Conservation (phyloP, 371 early-diverging fungal species). For the Umbelopsis sp. region DNA sequence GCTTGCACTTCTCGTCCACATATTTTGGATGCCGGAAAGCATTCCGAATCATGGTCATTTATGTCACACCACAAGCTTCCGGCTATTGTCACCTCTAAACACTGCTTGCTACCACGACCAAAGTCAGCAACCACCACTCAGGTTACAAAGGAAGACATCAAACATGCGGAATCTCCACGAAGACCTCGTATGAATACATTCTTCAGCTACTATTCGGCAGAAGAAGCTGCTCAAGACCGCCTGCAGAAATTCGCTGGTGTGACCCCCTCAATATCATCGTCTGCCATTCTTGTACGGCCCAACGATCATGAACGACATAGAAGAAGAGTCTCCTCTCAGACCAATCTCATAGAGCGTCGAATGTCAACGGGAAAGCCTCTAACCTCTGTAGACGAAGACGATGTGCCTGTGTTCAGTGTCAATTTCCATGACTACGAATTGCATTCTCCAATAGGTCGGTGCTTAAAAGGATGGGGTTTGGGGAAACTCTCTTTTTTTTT, state of each 20-base stretch:
- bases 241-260: background rate
- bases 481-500: background rate
- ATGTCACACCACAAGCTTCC: conserved; percentile 13
- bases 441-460: conserved; percentile 19
- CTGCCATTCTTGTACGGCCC: conserved; percentile 14
- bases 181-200: conserved; percentile 3
- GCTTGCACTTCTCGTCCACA: conserved; percentile 15
- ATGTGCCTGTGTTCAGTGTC: conserved; percentile 16
- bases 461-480: background rate
- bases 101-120: conserved; percentile 4
- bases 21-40: conserved; percentile 19
- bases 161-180: background rate
- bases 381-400: background rate
- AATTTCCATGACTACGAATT: conserved; percentile 16
- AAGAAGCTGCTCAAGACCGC: conserved; percentile 12
- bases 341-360: background rate
- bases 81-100: conserved; percentile 6
- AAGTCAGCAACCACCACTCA: conserved; percentile 12
- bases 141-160: conserved; percentile 10
- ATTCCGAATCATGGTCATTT: conserved; percentile 11
- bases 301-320: conserved; percentile 11
- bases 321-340: conserved; percentile 8
- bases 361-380: conserved; percentile 10
- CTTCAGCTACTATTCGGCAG: background rate
- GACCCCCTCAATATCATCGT: background rate